Evolutionary conservation across 2,329 filamentous ascomycete species (phyloP), one percentile per base, ranked within the genome.

Genomic region (Diaporthe ampelina): DNA sequence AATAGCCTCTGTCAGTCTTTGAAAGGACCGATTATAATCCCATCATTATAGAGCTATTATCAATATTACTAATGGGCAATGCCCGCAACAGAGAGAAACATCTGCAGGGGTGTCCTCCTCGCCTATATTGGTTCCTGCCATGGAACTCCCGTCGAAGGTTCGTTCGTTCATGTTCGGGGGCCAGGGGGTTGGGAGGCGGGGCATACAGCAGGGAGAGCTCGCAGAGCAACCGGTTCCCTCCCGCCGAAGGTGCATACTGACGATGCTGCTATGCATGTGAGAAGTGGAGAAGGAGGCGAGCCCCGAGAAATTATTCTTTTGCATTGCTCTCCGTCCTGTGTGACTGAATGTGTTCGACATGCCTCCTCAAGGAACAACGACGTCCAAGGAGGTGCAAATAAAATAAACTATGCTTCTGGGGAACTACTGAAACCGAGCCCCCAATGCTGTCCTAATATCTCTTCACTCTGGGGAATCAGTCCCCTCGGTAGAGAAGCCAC

Each of bases 21-120:
- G 10, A 67, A 67, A 50, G 61, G 61, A 67, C 61, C 61, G 43
- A 67, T 52, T 67, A 17, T 67, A 6, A 24, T 32, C 29, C 37
- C 37, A 40, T 40, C 37, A 13, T 13, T 40, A 40, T 40, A 40
- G 10, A 40, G 21, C 17, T 43, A 13, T 48, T 24, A 52, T 43
- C 37, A 29, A 26, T 43, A 29, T 61, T 43, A 61, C 19, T 61
- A 61, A 43, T 26, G 43, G 19, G 19, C n/a, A 43, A 15, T 7
- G 4, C 58, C 57, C 9, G 5, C 56, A 24, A 8, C 24, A 29
- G 17, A 10, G 24, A 50, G 13, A 50, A 50, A 50, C 45, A 50
- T n/a, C 45, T 26, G 9, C 59, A 63, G 59, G 59, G 59, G 24
- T 52, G 19, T 40, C 45, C 32, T 26, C 32, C 29, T 37, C 45